Conservation (phyloP, 176 grass and related monocot species). For the Alopecurus myosuroides region DNA sequence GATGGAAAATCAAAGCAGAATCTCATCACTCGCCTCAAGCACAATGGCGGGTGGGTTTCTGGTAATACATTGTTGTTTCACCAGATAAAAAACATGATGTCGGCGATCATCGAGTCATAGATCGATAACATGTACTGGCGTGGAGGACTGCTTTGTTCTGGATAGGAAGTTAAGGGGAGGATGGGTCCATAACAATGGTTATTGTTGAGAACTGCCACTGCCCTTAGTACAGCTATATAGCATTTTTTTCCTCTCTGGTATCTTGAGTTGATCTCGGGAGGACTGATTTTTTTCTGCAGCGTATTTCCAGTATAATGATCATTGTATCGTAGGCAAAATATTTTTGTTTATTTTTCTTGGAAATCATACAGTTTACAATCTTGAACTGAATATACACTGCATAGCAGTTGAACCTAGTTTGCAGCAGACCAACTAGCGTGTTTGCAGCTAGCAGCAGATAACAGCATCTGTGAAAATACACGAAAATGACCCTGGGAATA, state of each 20-base stretch:
- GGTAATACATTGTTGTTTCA: background rate
- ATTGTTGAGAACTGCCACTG: background rate
- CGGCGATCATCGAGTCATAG: constrained; percentile 7
- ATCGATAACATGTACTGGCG: background rate
- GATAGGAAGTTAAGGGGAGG: background rate
- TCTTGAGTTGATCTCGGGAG: background rate
- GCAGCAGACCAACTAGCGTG: too few relatives aligned
- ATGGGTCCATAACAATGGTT: background rate
- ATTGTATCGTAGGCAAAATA: too few relatives aligned
- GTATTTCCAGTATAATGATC: background rate
- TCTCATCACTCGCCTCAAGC: too few relatives aligned
- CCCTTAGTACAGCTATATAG: background rate
- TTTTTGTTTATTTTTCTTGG: too few relatives aligned
- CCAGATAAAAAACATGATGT: constrained; percentile 32
- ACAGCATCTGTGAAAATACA: too few relatives aligned
- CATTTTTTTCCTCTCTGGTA: background rate
- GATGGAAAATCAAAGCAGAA: too few relatives aligned
- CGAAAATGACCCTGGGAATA: too few relatives aligned
- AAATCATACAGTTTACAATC: too few relatives aligned
- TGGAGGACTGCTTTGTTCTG: background rate
- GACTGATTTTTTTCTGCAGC: background rate
- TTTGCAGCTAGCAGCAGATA: too few relatives aligned
- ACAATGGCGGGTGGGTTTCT: too few relatives aligned
- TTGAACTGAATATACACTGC: too few relatives aligned
- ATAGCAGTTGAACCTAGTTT: too few relatives aligned